Conservation (phyloP, 805 yeast genomes). For the Candida incommunis region DNA sequence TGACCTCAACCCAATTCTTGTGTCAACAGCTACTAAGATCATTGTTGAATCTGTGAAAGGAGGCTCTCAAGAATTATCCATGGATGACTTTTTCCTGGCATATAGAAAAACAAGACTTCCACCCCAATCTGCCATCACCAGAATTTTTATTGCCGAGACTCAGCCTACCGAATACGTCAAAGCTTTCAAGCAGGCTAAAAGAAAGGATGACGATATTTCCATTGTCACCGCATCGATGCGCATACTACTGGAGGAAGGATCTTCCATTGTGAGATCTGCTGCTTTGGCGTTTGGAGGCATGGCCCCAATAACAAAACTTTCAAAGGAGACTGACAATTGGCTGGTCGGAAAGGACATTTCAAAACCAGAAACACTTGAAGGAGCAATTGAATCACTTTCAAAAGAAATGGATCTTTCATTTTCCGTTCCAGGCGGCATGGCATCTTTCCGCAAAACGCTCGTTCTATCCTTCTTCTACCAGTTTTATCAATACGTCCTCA, state of each 20-base stretch:
- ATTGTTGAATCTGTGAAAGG: slow-evolving; percentile 22
- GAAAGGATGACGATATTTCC: slow-evolving; percentile 37
- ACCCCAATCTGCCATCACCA: slow-evolving; percentile 22
- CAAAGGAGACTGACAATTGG: slow-evolving; percentile 21
- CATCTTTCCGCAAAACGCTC: slow-evolving; percentile 30
- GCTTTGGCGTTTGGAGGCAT: slow-evolving; percentile 33
- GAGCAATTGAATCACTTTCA: slow-evolving; percentile 16
- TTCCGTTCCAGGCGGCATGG: slow-evolving; percentile 38
- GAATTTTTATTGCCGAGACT: slow-evolving; percentile 29
- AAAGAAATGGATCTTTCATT: slow-evolving; percentile 27
- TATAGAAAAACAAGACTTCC: slow-evolving; percentile 29
- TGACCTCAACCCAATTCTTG: slow-evolving; percentile 32
- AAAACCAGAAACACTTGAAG: slow-evolving; percentile 15
- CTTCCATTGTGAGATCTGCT: slow-evolving; percentile 14
- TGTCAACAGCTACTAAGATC: slow-evolving; percentile 27
- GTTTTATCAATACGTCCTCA: slow-evolving; percentile 24
- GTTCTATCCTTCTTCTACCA: slow-evolving; percentile 33
- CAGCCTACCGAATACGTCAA: slow-evolving; percentile 24
- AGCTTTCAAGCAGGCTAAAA: slow-evolving; percentile 32
- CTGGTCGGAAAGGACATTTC: slow-evolving; percentile 13
- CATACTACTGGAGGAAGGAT: slow-evolving; percentile 9
- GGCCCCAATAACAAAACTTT: slow-evolving; percentile 31
- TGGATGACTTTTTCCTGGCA: slow-evolving; percentile 31
- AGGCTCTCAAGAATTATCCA: slow-evolving; percentile 18
- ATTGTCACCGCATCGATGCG: slow-evolving; percentile 32